Conservation (phyloP, 192 early-diverging fungal species). For the Coemansia sp. region DNA sequence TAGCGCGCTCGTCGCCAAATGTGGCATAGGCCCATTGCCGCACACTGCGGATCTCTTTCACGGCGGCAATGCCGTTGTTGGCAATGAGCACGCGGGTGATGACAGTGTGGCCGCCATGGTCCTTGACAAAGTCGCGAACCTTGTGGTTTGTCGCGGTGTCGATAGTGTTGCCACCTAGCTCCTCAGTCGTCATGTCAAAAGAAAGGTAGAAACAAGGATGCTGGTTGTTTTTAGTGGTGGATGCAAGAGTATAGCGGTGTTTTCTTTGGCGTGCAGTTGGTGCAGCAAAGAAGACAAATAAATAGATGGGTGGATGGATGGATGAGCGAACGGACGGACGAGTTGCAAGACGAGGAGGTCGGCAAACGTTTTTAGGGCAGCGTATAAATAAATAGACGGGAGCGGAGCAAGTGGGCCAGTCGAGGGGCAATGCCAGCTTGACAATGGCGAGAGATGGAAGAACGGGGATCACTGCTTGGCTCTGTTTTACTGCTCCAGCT, state of each 20-base stretch:
- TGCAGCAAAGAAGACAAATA: no score
- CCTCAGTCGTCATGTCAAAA: not conserved
- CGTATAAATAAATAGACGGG: no score
- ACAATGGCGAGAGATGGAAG: no score
- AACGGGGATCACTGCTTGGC: no score
- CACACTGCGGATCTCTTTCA: conserved; percentile 97
- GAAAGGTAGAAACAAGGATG: not conserved
- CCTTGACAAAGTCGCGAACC: conserved; percentile 74
- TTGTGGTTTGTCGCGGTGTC: conserved; percentile 58
- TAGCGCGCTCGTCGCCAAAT: conserved; percentile 94
- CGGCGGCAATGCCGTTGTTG: conserved; percentile 99
- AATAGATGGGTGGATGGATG: no score
- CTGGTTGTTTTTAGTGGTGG: conserved; percentile 2
- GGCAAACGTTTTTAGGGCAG: no score
- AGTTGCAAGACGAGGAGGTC: no score
- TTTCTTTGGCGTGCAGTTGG: no score
- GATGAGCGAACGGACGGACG: no score
- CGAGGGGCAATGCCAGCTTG: no score
- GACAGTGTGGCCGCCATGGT: conserved; percentile 75
- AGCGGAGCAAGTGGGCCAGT: no score
- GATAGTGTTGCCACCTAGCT: conserved; percentile 69
- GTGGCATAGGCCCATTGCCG: conserved; percentile 98
- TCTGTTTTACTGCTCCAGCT: not conserved
- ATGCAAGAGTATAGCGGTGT: no score
- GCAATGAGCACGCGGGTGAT: conserved; percentile 96